Evolutionary conservation across 148 eudicot species (phyloP).

Genomic region (Persicaria maculosa): DNA sequence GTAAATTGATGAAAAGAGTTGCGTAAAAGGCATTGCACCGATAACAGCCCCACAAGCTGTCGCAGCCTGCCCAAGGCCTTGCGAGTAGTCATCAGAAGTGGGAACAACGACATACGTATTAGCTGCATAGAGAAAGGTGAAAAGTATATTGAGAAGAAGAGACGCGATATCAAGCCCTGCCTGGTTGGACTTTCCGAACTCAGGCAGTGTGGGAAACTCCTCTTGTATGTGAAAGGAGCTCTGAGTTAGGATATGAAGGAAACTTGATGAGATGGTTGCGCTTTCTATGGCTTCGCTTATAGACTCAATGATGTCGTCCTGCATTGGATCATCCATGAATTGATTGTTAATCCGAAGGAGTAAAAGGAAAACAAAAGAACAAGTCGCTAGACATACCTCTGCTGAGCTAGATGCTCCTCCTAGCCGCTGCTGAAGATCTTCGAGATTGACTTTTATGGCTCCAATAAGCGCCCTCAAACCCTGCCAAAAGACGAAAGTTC

Average conservation of each 20-base stretch:
- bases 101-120: conserved; percentile 55
- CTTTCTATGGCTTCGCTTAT: conserved; percentile 44
- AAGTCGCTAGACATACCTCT: conserved; percentile 21
- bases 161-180: conserved; percentile 40
- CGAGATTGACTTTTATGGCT: conserved; percentile 79
- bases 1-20: conserved; percentile 47
- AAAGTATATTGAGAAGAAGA: conserved; percentile 40
- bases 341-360: not conserved
- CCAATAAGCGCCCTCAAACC: conserved; percentile 94
- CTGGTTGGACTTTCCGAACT: conserved; percentile 27
- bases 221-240: conserved; percentile 41
- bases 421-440: conserved; percentile 65
- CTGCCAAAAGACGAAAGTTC: conserved; percentile 26
- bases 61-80: conserved; percentile 49
- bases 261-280: conserved; percentile 41
- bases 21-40: conserved; percentile 61
- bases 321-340: conserved; percentile 21
- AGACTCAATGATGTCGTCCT: conserved; percentile 46
- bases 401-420: conserved; percentile 33
- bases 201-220: conserved; percentile 40
- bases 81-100: conserved; percentile 51
- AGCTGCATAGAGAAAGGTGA: conserved; percentile 47
- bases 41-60: conserved; percentile 51
- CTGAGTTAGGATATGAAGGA: conserved; percentile 36
- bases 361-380: not conserved